Percentiles rank a stretch among this genome's conserved stretches.
Conservation (phyloP, 75 land plant genomes). For the Pseudotsuga menziesii region DNA sequence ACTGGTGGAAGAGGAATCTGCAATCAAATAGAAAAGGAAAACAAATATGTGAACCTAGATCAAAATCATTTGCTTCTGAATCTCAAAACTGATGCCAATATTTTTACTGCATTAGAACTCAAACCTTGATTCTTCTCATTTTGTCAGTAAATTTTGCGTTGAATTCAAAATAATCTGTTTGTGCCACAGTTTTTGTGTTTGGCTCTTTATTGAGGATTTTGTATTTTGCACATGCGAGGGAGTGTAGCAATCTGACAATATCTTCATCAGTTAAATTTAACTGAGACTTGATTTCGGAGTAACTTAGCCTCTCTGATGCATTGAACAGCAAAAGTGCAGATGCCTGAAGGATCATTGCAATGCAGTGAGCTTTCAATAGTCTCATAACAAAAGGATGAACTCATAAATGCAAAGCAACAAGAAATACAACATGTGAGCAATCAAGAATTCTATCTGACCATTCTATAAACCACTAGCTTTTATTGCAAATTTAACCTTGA, state of each 20-base stretch:
- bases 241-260: slow-evolving; percentile 81
- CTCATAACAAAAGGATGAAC: background rate
- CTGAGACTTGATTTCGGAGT: slow-evolving; percentile 83
- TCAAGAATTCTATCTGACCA: background rate
- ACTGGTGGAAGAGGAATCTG: slow-evolving; percentile 96
- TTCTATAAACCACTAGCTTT: background rate
- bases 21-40: slow-evolving; percentile 4
- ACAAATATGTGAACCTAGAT: background rate
- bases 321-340: slow-evolving; percentile 89
- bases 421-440: background rate
- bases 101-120: background rate
- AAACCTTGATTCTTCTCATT: slow-evolving; percentile 97
- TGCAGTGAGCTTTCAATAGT: background rate
- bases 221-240: slow-evolving; percentile 89
- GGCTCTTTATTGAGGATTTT: slow-evolving; percentile 90
- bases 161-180: slow-evolving; percentile 81
- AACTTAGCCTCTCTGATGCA: slow-evolving; percentile 79
- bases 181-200: slow-evolving; percentile 63
- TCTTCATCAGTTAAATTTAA: slow-evolving; percentile 90
- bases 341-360: slow-evolving; percentile 45
- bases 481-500: background rate
- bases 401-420: background rate
- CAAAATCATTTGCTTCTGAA: background rate
- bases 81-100: background rate
- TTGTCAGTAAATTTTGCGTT: slow-evolving; percentile 93